Evolutionary conservation across 2,329 filamentous ascomycete species (phyloP).

Genomic region (Xylaria sp.): DNA sequence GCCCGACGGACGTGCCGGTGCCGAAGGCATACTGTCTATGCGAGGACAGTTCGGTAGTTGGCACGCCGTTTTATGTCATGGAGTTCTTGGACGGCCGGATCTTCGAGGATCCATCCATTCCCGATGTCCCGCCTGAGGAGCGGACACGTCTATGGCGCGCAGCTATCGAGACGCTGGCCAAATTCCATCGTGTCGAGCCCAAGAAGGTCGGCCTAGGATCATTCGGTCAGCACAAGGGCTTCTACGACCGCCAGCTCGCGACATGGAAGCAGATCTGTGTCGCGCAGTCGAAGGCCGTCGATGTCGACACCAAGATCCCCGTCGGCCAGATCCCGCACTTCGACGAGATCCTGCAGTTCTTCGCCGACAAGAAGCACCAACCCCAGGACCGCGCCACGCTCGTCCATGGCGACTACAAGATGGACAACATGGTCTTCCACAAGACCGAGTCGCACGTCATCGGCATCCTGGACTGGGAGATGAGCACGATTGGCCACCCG

Average conservation of each 20-base stretch:
- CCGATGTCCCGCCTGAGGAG: conserved; percentile 62
- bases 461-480: conserved; percentile 96
- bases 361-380: conserved; percentile 61
- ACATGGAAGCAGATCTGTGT: conserved; percentile 75
- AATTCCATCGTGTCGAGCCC: conserved; percentile 72
- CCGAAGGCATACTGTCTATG: conserved; percentile 80
- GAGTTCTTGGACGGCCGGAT: conserved; percentile 90
- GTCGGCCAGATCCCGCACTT: conserved; percentile 84
- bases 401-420: conserved; percentile 96
- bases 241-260: conserved; percentile 79
- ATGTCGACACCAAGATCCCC: conserved; percentile 68
- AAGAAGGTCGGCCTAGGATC: conserved; percentile 59
- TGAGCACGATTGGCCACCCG: conserved; percentile 96
- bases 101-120: conserved; percentile 82
- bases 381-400: conserved; percentile 73
- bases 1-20: conserved; percentile 74
- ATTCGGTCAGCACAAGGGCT: conserved; percentile 70
- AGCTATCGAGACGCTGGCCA: conserved; percentile 76
- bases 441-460: conserved; percentile 82
- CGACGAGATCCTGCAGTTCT: conserved; percentile 72
- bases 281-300: conserved; percentile 68
- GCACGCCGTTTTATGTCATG: conserved; percentile 97
- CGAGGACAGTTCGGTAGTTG: conserved; percentile 72
- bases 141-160: conserved; percentile 79
- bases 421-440: conserved; percentile 85